These are phyloP conservation scores for Pyrenochaeta sp. DNA, from an alignment of 2,329 filamentous ascomycete species.

Conservation along the genomic window DNA sequence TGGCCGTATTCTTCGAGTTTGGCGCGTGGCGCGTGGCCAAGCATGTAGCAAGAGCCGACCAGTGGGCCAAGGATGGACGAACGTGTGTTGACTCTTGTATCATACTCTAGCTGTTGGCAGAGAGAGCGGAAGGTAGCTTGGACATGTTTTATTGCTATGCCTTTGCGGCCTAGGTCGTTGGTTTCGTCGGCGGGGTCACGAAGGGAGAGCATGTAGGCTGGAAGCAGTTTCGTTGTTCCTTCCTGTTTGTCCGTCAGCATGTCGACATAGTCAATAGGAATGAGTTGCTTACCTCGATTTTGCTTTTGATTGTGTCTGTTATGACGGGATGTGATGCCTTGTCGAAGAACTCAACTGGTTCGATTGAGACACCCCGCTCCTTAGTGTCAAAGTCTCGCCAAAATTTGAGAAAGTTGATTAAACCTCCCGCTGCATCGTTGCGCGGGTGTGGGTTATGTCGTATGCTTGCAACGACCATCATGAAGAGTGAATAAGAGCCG, in stretches of 20 bases:
- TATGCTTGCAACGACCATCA: conserved; percentile 65
- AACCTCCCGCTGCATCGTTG: conserved; percentile 50
- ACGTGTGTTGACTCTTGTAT: conserved; percentile 23
- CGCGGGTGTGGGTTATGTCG: conserved; percentile 52
- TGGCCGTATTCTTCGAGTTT: conserved; percentile 25
- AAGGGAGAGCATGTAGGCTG: conserved; percentile 57
- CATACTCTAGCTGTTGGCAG: conserved; percentile 12
- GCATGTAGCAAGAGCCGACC: conserved; percentile 29
- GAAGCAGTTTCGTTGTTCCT: conserved; percentile 20
- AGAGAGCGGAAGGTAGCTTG: conserved; percentile 52
- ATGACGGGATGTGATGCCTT: conserved; percentile 40
- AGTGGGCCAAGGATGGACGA: conserved; percentile 27
- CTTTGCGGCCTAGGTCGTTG: conserved; percentile 65
- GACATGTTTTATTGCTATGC: conserved; percentile 60
- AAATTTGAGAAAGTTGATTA: conserved; percentile 61
- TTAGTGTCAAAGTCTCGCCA: conserved; percentile 59
- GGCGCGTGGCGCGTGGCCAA: conserved; percentile 18
- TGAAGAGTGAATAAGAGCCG: conserved; percentile 63
- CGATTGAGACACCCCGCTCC: conserved; percentile 59
- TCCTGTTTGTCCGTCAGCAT: conserved; percentile 24
- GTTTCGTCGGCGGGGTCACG: conserved; percentile 67
- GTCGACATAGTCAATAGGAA: neutral
- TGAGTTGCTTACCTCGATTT: conserved; percentile 24
- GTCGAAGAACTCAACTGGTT: conserved; percentile 56
- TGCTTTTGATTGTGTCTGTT: conserved; percentile 17